Conservation (phyloP, 257 asterid species). For the Nicotiana benthamiana region DNA sequence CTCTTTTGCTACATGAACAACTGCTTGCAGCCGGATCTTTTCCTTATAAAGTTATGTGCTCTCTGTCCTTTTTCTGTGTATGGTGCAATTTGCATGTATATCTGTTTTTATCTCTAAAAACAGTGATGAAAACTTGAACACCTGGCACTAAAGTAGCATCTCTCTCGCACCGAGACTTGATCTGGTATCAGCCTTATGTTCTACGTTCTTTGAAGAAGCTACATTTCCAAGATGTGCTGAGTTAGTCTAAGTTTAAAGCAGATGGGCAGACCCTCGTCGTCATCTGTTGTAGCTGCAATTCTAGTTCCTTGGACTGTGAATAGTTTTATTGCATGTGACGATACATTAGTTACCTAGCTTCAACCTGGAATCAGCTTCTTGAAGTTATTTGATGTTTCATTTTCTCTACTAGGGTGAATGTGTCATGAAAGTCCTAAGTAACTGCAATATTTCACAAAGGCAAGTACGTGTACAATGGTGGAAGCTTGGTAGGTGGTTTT, state of each 20-base stretch:
- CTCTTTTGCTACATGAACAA: not conserved
- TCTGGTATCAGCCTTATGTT: not conserved
- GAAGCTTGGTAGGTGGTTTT: constrained; percentile 83
- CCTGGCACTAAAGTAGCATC: not conserved
- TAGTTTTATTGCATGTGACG: not conserved
- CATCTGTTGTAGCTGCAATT: not conserved
- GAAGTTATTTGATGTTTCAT: not conserved
- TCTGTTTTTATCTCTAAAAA: not conserved
- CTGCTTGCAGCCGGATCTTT: not conserved
- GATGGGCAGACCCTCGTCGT: no score
- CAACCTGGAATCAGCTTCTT: not conserved
- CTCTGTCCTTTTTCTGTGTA: not conserved
- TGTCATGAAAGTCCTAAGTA: constrained; percentile 38
- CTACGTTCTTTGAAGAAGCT: not conserved
- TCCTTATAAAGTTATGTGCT: not conserved
- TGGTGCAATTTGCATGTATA: not conserved
- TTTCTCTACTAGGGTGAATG: constrained; percentile 31
- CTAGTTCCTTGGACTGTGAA: not conserved
- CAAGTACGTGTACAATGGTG: constrained; percentile 73
- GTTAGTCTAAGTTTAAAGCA: not conserved
- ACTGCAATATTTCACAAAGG: constrained; percentile 46
- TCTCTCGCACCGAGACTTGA: not conserved
- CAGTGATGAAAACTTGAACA: not conserved
- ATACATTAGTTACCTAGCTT: not conserved
- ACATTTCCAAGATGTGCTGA: not conserved